These are phyloP conservation scores for Mangifera indica DNA, from an alignment of 345 rosid species.

Conservation along the genomic window DNA sequence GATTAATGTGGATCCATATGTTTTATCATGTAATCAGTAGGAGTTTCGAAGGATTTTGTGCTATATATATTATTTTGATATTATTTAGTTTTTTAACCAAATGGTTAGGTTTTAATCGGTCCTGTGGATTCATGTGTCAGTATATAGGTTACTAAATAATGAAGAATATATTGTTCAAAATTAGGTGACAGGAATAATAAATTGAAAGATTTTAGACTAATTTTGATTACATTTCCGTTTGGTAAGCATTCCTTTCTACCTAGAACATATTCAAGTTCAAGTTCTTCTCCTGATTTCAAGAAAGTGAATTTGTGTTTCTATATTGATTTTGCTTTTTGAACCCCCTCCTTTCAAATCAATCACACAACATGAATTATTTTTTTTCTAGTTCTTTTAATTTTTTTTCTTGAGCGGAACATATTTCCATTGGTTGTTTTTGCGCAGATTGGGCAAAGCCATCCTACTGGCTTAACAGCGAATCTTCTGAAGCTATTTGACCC, in stretches of 20 bases:
- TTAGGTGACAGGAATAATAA: too few relatives aligned
- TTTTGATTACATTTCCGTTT: not conserved
- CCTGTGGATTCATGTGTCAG: not conserved
- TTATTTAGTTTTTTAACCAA: too few relatives aligned
- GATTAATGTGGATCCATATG: not conserved
- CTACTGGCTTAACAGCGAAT: slow-evolving; percentile 83
- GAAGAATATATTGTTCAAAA: not conserved
- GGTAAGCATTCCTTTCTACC: not conserved
- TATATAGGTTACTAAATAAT: not conserved
- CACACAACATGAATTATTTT: not conserved
- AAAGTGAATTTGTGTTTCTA: not conserved
- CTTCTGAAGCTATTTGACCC: slow-evolving; percentile 95
- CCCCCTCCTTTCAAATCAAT: not conserved
- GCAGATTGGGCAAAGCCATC: slow-evolving; percentile 99
- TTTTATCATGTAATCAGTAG: not conserved
- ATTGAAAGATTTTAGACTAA: not conserved
- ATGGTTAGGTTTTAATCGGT: not conserved
- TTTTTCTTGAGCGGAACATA: too few relatives aligned
- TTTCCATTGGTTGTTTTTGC: slow-evolving; percentile 28
- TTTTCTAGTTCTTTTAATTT: not conserved
- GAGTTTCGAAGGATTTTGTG: not conserved
- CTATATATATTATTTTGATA: too few relatives aligned
- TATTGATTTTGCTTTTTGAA: not conserved
- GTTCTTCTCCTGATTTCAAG: not conserved
- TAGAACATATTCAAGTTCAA: too few relatives aligned